A percentile compares a stretch with the other conserved stretches of the same genome.
Conservation (phyloP, 2,329 filamentous ascomycete genomes). For the Harringtonia aguacate region DNA sequence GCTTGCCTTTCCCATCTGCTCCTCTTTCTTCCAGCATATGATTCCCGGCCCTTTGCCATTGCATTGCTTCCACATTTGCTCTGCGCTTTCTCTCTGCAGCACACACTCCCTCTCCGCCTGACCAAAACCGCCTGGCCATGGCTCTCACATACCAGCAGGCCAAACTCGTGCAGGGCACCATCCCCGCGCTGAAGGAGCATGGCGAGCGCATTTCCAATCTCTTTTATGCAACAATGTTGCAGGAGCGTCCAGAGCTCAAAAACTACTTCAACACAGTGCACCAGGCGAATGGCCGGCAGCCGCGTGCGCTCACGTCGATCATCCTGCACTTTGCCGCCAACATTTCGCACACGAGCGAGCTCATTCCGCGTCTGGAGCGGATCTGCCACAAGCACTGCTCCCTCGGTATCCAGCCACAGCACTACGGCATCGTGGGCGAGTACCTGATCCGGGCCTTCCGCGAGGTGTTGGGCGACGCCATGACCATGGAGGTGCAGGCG, state of each 20-base stretch:
- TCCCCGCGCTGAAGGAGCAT: slow-evolving; percentile 57
- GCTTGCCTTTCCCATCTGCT: not conserved
- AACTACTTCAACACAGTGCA: slow-evolving; percentile 61
- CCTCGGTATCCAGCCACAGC: slow-evolving; percentile 54
- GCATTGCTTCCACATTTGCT: not conserved
- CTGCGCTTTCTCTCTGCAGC: not conserved
- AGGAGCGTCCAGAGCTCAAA: slow-evolving; percentile 53
- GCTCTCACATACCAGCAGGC: slow-evolving; percentile 43
- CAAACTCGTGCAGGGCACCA: slow-evolving; percentile 56
- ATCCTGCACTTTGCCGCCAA: slow-evolving; percentile 63
- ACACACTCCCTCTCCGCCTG: too few relatives aligned
- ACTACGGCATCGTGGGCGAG: slow-evolving; percentile 61
- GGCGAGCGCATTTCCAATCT: slow-evolving; percentile 57
- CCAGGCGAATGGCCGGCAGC: slow-evolving; percentile 51
- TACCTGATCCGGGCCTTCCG: slow-evolving; percentile 58
- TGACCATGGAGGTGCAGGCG: slow-evolving; percentile 52
- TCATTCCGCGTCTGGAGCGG: slow-evolving; percentile 41
- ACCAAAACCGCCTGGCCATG: slow-evolving; percentile 15
- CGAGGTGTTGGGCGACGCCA: slow-evolving; percentile 53
- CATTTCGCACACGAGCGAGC: slow-evolving; percentile 51
- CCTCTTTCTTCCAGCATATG: not conserved
- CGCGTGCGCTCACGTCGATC: slow-evolving; percentile 49
- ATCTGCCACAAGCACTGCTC: slow-evolving; percentile 65
- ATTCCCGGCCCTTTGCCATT: not conserved
- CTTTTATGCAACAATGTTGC: slow-evolving; percentile 62